Base-by-base conservation (phyloP, 176 grass and related monocot species). In the Avena atlantica region DNA sequence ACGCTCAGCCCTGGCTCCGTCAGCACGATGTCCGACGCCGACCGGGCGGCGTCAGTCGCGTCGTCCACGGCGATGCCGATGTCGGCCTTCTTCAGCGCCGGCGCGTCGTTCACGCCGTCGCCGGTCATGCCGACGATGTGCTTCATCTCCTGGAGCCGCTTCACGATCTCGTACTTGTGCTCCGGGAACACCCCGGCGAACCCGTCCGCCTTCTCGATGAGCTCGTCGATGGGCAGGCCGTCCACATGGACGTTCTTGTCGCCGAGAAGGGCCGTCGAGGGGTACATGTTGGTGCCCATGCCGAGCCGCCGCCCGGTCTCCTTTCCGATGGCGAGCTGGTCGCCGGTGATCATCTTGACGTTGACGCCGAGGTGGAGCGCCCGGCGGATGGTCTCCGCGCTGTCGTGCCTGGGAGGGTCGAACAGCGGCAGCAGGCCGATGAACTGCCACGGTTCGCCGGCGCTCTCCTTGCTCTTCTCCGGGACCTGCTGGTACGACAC, bases 261-360 rank as follows among this genome's bases (percentile, higher is more conserved):
- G 11, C 93, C 92, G 4, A 98, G 92, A 4, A 98, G 96, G 16
- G 93, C 84, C 48, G 90, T 89, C 16, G 93, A 98, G 0, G 93
- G 96, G 86, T 98, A 98, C 96, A 98, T 98, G 88, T 98, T 98
- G 70, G 90, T 95, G 42, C 96, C 96, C 96, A 98, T 98, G 63
- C 96, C 96, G 1, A 95, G 93, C 37, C 96, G 80, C 3, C 93
- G 93, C 0, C 93, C 93, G 0, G 93, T 95, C 84, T 98, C 96
- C 90, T 98, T 98, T 15, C 67, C 93, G 21, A 98, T 98, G 84
- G 96, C 93, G 2, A 98, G 96, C 86, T 98, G 96, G 84, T 98
- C 96, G 1, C 93, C 96, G 20, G 93, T 95, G 92, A 98, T 98
- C 96, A 98, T 98, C 93, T 98, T 98, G 12, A 98, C 96, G 76